These are phyloP conservation scores for Phlebiopsis gigantea DNA, from an alignment of 768 basidiomycete genomes.

Conservation along the genomic window DNA sequence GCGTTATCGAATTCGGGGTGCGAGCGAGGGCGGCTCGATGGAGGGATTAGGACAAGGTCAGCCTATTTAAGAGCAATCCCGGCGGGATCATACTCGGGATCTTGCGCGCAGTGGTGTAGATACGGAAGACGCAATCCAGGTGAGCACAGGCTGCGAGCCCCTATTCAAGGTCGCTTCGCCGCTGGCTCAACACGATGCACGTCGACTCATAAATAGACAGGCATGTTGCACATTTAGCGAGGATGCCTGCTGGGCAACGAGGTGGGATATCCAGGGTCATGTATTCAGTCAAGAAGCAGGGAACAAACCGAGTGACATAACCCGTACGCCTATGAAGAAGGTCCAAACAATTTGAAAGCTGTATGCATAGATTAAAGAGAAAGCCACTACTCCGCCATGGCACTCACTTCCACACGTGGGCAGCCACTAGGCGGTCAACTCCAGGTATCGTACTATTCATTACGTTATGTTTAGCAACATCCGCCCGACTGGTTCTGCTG, in stretches of 20 bases:
- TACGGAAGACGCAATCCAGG: no score
- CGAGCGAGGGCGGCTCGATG: not conserved
- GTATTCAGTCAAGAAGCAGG: conserved; percentile 1
- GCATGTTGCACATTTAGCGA: not conserved
- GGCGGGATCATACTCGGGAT: not conserved
- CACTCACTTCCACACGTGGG: conserved; percentile 6
- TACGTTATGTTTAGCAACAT: conserved; percentile 62
- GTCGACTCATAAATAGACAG: not conserved
- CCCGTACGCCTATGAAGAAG: not conserved
- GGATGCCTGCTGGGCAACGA: not conserved
- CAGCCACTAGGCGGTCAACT: conserved; percentile 1
- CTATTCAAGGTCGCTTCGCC: no score
- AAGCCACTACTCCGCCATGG: conserved; percentile 20
- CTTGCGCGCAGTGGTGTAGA: not conserved
- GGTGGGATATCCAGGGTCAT: not conserved
- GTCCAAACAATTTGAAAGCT: conserved; percentile 12
- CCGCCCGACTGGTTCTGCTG: conserved; percentile 67
- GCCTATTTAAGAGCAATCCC: not conserved
- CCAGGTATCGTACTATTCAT: conserved; percentile 6
- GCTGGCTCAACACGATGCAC: not conserved
- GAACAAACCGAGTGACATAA: conserved; percentile 2
- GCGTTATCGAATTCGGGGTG: no score
- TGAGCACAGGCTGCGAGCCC: no score
- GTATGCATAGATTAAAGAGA: conserved; percentile 25
- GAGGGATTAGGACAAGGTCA: not conserved